A percentile compares a stretch with the other conserved stretches of the same genome.
Evolutionary conservation across 208 protist species (phyloP).

Genomic region (Leishmania tarentolae): DNA sequence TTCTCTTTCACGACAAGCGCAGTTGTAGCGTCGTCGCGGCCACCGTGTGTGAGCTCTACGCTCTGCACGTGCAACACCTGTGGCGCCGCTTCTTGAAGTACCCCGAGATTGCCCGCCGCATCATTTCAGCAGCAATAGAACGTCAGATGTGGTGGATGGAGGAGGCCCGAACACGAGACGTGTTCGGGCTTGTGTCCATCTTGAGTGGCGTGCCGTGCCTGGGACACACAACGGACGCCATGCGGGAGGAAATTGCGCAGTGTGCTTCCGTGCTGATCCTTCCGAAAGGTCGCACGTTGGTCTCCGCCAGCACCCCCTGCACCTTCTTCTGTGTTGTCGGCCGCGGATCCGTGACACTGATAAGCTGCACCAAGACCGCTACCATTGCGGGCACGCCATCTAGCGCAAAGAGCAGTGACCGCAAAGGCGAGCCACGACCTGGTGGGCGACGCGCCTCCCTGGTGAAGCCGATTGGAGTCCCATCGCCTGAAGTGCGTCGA

Average conservation of each 20-base stretch:
- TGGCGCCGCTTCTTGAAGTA: conserved; percentile 65
- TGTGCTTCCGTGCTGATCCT: conserved; percentile 50
- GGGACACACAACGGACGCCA: conserved; percentile 75
- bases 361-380: neutral
- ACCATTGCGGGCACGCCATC: neutral
- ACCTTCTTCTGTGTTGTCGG: conserved; percentile 78
- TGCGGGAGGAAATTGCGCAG: conserved; percentile 60
- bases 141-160: conserved; percentile 71
- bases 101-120: conserved; percentile 40
- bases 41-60: conserved; percentile 83
- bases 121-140: conserved; percentile 54
- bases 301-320: conserved; percentile 47
- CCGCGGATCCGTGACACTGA: conserved; percentile 57
- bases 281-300: conserved; percentile 54
- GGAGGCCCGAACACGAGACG: conserved; percentile 57
- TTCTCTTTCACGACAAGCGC: conserved; percentile 78
- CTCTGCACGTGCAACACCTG: conserved; percentile 58
- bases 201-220: conserved; percentile 82
- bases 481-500: conserved; percentile 20
- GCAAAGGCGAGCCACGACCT: neutral
- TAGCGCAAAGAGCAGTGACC: neutral
- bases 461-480: neutral
- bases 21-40: conserved; percentile 70
- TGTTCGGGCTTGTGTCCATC: conserved; percentile 72
- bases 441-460: neutral